Base-by-base conservation (phyloP, 805 yeast genomes). In the Sporopachydermia lactativora region DNA sequence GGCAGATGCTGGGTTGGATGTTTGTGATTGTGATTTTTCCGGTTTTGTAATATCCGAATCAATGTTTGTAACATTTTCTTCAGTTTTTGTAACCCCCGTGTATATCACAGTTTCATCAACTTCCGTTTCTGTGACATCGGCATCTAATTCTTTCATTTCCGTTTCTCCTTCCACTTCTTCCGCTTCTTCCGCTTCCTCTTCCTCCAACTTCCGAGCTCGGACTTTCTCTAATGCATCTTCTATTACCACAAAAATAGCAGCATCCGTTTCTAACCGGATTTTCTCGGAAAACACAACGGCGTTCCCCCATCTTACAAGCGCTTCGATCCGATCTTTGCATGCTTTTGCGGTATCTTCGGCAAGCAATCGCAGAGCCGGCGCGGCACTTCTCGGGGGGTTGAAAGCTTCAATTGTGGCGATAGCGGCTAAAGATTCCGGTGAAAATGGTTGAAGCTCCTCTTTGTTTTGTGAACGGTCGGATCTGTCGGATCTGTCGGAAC, bases 231-330 rank as follows among this genome's bases (percentile, higher is more conserved):
- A 42, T 14, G 34, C 45, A 6, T 44, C 52, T 15, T 42, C 51
- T 17, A 44, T 82, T 1, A 79, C 65, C 31, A 64, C 59, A 18
- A 81, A 58, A 2, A 86, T 86, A 51, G 76, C 61, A 15, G 59
- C 67, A 52, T 85, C 92, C 3, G 85, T 81, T 56, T 88, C 95
- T 40, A 69, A 72, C 41, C 83, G 81, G 39, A 86, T 75, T 49
- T 75, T 78, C 47, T 80, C 80, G 15, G 82, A 76, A 54, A 80
- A 85, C 42, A 79, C 74, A 44, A 83, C 64, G 2, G 84, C 73
- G 45, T 86, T 81, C 11, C 83, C 77, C 41, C 82, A 65, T 51
- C 96, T 64, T 14, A 74, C 63, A 15, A 85, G 68, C 0, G 82
- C 68, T 40, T 79, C 84, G 2, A 83, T 67, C 55, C 88, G 88